Conservation (phyloP, 352 stramenopile genomes). For the Phytophthora agathidicida region DNA sequence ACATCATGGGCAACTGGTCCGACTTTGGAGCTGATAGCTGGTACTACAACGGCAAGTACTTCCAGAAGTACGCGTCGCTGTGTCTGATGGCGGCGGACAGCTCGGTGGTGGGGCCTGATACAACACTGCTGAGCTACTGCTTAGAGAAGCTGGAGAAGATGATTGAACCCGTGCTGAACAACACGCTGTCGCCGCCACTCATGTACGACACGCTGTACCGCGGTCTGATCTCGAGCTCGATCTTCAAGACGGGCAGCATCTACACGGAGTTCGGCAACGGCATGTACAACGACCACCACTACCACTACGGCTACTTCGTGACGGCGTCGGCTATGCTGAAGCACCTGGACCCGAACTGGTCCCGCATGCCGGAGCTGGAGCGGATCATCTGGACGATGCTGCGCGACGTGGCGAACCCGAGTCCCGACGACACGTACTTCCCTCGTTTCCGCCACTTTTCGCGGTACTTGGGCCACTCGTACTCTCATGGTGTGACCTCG, state of each 20-base stretch:
- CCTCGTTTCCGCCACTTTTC: conserved; percentile 77
- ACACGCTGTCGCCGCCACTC: conserved; percentile 51
- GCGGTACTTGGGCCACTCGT: conserved; percentile 80
- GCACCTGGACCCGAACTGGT: conserved; percentile 68
- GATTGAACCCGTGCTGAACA: conserved; percentile 65
- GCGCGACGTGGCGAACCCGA: conserved; percentile 77
- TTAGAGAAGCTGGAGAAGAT: conserved; percentile 63
- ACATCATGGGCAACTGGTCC: conserved; percentile 63
- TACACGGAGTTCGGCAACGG: conserved; percentile 79
- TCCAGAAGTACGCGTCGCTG: conserved; percentile 83
- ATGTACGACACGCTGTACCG: conserved; percentile 75
- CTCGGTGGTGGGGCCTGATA: conserved; percentile 54
- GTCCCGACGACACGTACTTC: conserved; percentile 53
- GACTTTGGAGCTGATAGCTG: conserved; percentile 51
- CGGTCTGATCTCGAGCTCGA: conserved; percentile 52
- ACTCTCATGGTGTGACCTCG: conserved; percentile 68
- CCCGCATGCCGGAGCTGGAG: conserved; percentile 58
- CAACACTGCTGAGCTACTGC: conserved; percentile 47
- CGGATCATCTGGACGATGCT: conserved; percentile 68
- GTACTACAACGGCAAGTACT: conserved; percentile 83
- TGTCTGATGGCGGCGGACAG: conserved; percentile 70
- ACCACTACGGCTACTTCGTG: conserved; percentile 84
- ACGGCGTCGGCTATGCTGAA: conserved; percentile 65
- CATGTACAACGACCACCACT: conserved; percentile 88
- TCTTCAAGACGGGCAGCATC: conserved; percentile 52